Conservation (phyloP, 805 yeast species). For the Saturnispora sekii region DNA sequence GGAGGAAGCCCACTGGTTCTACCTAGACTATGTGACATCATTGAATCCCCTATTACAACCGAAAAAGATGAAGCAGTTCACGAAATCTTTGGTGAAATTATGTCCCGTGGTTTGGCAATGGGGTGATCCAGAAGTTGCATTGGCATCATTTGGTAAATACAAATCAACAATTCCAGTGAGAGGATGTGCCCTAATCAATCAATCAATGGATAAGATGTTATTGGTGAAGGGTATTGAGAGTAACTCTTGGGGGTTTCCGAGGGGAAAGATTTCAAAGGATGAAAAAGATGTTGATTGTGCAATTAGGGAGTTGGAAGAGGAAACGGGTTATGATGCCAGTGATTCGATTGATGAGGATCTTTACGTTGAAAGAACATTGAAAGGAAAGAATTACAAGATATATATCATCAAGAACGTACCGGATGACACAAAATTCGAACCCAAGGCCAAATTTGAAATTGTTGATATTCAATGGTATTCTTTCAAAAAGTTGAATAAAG, state of each 20-base stretch:
- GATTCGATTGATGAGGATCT: constrained; percentile 59
- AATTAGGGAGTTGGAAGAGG: constrained; percentile 83
- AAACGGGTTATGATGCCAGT: constrained; percentile 81
- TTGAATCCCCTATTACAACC: constrained; percentile 68
- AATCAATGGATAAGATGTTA: constrained; percentile 56
- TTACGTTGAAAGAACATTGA: constrained; percentile 69
- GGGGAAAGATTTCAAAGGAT: constrained; percentile 92
- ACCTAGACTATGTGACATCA: constrained; percentile 70
- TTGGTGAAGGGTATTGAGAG: constrained; percentile 81
- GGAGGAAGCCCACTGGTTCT: constrained; percentile 98
- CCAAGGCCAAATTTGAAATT: constrained; percentile 83
- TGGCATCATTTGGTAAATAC: constrained; percentile 71
- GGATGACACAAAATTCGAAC: constrained; percentile 63
- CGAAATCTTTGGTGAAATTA: constrained; percentile 52
- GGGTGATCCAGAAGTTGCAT: constrained; percentile 73
- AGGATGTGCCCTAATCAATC: constrained; percentile 84
- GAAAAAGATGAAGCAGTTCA: constrained; percentile 68
- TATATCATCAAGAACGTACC: constrained; percentile 72
- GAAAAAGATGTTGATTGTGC: constrained; percentile 89
- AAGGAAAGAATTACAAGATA: constrained; percentile 79
- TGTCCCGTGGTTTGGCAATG: constrained; percentile 79
- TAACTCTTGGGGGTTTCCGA: constrained; percentile 84
- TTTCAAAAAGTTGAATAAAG: constrained; percentile 34
- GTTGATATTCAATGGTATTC: constrained; percentile 73
- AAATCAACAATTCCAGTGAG: constrained; percentile 90